These are phyloP conservation scores for Strobilomyces confusus DNA, from an alignment of 768 basidiomycete species.

Conservation along the genomic window DNA sequence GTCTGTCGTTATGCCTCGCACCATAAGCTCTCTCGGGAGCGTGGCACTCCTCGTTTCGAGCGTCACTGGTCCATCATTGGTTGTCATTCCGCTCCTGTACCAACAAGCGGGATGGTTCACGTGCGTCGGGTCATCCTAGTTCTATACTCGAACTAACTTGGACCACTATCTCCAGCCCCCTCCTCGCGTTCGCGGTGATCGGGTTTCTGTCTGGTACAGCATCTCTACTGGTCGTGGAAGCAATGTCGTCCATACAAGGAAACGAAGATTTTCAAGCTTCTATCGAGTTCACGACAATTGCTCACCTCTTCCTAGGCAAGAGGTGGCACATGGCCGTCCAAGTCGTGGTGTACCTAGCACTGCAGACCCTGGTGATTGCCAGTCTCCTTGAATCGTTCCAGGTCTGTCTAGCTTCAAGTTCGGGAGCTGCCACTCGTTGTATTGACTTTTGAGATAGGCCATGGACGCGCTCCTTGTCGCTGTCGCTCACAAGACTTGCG, in stretches of 20 bases:
- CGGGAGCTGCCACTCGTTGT: too few relatives aligned
- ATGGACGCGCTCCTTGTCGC: conserved; percentile 23
- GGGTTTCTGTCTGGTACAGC: conserved; percentile 20
- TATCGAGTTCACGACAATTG: conserved; percentile 26
- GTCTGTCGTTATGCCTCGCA: too few relatives aligned
- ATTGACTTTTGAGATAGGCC: conserved; percentile 7
- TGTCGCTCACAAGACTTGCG: conserved; percentile 25
- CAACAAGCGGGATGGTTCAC: conserved; percentile 27
- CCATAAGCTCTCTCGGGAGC: neutral
- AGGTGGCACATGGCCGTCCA: conserved; percentile 23
- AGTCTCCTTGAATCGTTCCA: conserved; percentile 25
- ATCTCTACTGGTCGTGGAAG: conserved; percentile 17
- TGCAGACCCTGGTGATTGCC: conserved; percentile 21
- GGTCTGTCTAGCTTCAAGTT: neutral
- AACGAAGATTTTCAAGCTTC: conserved; percentile 21
- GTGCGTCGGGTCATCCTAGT: conserved; percentile 5
- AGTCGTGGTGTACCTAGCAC: conserved; percentile 16
- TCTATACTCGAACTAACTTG: neutral
- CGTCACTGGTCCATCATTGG: conserved; percentile 22
- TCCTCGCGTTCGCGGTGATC: conserved; percentile 15
- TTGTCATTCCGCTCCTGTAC: conserved; percentile 20
- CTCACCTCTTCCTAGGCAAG: conserved; percentile 24
- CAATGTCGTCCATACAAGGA: conserved; percentile 26
- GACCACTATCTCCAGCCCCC: conserved; percentile 6
- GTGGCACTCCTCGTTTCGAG: conserved; percentile 26